Percentiles rank a stretch among this genome's conserved stretches.
Evolutionary conservation across 108 stramenopile species (phyloP).

Genomic region (Cylindrotheca fusiformis): DNA sequence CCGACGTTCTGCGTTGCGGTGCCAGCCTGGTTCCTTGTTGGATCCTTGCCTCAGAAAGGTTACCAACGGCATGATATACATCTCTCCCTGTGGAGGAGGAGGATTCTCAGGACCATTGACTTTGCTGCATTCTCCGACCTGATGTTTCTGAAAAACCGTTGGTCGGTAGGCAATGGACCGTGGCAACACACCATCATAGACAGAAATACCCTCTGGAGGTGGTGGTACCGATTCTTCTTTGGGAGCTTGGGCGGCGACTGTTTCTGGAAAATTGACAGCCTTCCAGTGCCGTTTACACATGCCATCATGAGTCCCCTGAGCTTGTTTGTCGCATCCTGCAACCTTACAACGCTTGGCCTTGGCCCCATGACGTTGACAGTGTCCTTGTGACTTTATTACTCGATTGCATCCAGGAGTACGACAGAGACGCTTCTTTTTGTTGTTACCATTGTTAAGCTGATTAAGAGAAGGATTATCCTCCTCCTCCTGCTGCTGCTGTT

Average conservation of each 20-base stretch:
- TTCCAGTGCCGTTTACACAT: conserved; percentile 78
- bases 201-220: conserved; percentile 44
- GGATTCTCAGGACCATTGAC: neutral
- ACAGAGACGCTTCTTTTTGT: conserved; percentile 23
- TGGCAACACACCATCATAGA: conserved; percentile 64
- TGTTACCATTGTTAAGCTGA: too few species aligned
- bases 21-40: conserved; percentile 57
- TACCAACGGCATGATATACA: conserved; percentile 41
- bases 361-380: conserved; percentile 74
- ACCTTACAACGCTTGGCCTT: conserved; percentile 74
- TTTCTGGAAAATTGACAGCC: conserved; percentile 36
- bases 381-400: conserved; percentile 61
- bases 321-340: conserved; percentile 52
- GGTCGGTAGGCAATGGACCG: conserved; percentile 49
- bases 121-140: neutral
- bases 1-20: conserved; percentile 62
- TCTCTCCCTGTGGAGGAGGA: conserved; percentile 8
- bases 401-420: conserved; percentile 43
- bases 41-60: conserved; percentile 31
- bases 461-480: too few species aligned
- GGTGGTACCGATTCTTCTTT: conserved; percentile 29
- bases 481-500: too few species aligned
- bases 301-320: conserved; percentile 55
- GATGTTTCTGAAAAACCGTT: neutral
- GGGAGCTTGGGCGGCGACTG: conserved; percentile 8